Base-by-base conservation (phyloP, 768 basidiomycete species). In the Ramaria sp. region DNA sequence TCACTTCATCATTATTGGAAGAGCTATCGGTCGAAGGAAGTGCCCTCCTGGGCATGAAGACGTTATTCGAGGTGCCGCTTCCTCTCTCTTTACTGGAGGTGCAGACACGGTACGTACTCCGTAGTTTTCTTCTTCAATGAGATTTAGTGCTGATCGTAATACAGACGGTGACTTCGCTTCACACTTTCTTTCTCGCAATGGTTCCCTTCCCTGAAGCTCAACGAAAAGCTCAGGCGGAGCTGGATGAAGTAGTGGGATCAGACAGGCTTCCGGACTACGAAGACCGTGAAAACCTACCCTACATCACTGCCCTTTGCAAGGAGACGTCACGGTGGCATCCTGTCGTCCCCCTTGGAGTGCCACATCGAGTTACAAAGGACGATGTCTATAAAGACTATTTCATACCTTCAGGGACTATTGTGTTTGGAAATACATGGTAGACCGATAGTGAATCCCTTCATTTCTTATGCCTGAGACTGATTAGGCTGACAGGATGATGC, bases 61-160 rank as follows among this genome's bases (percentile, higher is more conserved):
- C 3, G 4, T 13, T 7, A 37, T 37, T 10, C 34, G 34, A 10
- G 34, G 34, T 10, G 34, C 34, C 34, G 34, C 10, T 5, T 34
- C 33, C 33, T 5, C 6, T 11, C 33, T 34, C 11, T 34, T 5
- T 11, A 70, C 68, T 30, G 73, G 73, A 47, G 74, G 75, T 2
- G 70, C 73, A 4, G 75, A 74, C 59, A 76, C 73, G 38, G 74
- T 73, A n/a, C 7, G 37, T 48, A 22, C 11, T 24, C 2, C n/a
- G 17, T 33, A 31, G 13, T 10, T 10, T 37, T 37, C 27, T 27
- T 5, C 27, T 27, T 37, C 13, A 13, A 6, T n/a, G 9, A 13
- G 13, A 13, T 1, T 10, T 24, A 12, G 38, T 19, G 13, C 20
- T 6, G 15, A n/a, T 5, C 10, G 11, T 12, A 31, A 4, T 24